Conservation (phyloP, 73 alveolate genomes). For the Blepharisma japonicum region DNA sequence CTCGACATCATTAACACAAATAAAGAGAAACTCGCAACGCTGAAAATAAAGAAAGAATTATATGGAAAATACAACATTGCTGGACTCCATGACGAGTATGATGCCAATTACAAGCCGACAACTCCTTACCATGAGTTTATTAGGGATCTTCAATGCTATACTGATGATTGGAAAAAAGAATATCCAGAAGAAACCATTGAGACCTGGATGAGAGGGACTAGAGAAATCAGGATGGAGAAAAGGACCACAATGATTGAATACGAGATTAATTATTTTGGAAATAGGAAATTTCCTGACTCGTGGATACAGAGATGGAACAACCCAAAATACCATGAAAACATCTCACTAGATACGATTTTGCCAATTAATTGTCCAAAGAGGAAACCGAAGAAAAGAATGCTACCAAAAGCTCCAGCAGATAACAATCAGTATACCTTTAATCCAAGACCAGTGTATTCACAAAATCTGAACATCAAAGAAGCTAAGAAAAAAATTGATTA, state of each 20-base stretch:
- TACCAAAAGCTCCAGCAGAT: not conserved
- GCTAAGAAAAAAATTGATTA: no score
- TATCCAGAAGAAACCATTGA: constrained; percentile 43
- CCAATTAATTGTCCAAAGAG: not conserved
- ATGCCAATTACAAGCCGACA: constrained; percentile 50
- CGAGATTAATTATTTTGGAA: not conserved
- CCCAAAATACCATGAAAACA: not conserved
- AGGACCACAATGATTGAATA: not conserved
- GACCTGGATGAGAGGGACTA: not conserved
- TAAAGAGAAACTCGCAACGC: constrained; percentile 32
- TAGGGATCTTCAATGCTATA: constrained; percentile 40
- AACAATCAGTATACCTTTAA: not conserved
- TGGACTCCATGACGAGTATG: constrained; percentile 58
- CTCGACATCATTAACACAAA: constrained; percentile 35
- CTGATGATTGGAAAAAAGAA: constrained; percentile 61
- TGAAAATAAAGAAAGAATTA: constrained; percentile 39
- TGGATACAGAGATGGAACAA: not conserved
- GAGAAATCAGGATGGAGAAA: not conserved
- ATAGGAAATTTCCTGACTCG: not conserved
- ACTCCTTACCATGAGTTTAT: constrained; percentile 33
- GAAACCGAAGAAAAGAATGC: not conserved
- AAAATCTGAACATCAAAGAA: not conserved
- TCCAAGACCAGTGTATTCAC: not conserved
- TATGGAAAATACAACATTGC: constrained; percentile 56
- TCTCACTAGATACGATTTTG: no score